These are phyloP conservation scores for Oehlia diaphana DNA, from an alignment of 192 early-diverging fungal species.

Conservation along the genomic window DNA sequence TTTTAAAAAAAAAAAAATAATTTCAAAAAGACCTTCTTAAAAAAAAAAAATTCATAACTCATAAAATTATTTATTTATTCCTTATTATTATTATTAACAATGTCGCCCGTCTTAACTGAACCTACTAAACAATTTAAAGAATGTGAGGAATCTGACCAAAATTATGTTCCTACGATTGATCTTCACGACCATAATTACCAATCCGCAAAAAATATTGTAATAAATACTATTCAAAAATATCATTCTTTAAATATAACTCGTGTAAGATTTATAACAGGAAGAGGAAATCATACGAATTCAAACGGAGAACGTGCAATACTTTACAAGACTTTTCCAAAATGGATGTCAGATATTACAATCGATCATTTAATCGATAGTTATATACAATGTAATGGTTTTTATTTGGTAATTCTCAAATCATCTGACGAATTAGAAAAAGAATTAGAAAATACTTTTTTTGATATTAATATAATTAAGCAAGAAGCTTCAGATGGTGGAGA, in stretches of 20 bases:
- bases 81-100: no score
- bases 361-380: background rate
- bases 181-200: background rate
- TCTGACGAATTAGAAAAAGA: no score
- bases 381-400: background rate
- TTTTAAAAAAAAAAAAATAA: no score
- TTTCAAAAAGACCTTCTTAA: no score
- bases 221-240: background rate
- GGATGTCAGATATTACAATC: background rate
- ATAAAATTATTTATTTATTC: no score
- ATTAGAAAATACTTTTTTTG: no score
- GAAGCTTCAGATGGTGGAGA: no score
- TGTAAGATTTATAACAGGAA: background rate
- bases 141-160: background rate
- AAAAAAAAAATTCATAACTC: no score
- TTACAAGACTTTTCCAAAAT: background rate
- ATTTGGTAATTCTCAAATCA: background rate
- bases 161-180: background rate
- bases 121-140: background rate
- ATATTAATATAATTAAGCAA: no score
- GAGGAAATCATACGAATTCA: background rate
- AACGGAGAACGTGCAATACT: background rate
- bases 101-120: no score
- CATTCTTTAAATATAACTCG: background rate
- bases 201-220: background rate